These are phyloP conservation scores for Wickerhamiella galacta DNA, from an alignment of 805 yeast genomes.

Conservation along the genomic window DNA sequence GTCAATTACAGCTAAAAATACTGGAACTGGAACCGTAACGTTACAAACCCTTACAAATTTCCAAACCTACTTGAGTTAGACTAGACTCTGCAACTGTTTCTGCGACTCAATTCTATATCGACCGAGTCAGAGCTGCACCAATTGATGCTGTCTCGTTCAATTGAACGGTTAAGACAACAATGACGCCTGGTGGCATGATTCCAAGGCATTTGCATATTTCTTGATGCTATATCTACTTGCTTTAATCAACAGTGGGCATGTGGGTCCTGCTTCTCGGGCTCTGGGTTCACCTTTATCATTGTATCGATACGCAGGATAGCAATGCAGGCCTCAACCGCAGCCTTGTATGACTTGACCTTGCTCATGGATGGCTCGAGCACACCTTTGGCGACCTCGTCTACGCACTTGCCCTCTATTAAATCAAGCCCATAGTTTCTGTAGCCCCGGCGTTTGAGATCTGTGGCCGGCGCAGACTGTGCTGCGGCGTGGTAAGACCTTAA, in stretches of 20 bases:
- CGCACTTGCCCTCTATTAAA: slow-evolving; percentile 77
- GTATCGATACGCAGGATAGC: slow-evolving; percentile 96
- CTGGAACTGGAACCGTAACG: no score
- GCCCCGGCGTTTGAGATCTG: slow-evolving; percentile 69
- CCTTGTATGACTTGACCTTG: slow-evolving; percentile 80
- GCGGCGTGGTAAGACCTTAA: slow-evolving; percentile 94
- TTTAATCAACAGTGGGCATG: slow-evolving; percentile 64
- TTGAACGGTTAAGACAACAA: no score
- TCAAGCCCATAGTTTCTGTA: slow-evolving; percentile 90
- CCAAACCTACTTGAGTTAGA: no score
- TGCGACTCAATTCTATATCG: no score
- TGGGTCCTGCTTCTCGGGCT: slow-evolving; percentile 62
- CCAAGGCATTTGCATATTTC: no score
- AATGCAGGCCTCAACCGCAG: slow-evolving; percentile 95
- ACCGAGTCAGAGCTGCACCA: no score
- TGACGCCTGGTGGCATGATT: no score
- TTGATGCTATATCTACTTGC: no score
- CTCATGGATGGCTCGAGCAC: slow-evolving; percentile 92
- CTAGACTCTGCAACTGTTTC: no score
- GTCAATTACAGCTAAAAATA: no score
- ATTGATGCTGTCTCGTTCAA: no score
- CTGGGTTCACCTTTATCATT: slow-evolving; percentile 94
- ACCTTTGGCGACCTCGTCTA: slow-evolving; percentile 68
- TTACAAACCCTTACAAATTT: no score
- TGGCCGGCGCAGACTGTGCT: slow-evolving; percentile 66